Evolutionary conservation across 371 early-diverging fungal species (phyloP), one percentile per base, ranked within the genome.

Genomic region (Mortierella sp.): DNA sequence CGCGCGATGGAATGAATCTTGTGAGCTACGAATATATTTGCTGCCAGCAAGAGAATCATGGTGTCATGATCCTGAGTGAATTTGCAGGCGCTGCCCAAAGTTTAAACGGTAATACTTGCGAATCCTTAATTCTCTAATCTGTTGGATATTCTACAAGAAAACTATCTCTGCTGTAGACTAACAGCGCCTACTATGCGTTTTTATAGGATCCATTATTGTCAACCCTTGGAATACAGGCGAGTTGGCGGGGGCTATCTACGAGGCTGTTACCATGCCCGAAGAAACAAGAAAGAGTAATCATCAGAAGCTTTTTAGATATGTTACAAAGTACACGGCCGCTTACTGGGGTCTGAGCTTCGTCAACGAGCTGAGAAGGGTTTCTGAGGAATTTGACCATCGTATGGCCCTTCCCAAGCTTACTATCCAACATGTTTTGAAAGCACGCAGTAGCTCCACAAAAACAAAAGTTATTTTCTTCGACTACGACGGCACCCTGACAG

Each of bases 71-170:
- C 61, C 91, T 99, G 45, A 94, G 95, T 64, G 99, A 99, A 84
- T 99, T 99, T 93, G 98, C 99, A n/a, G 99, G 99, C 35, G 99
- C 99, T 23, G 96, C 99, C 17, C 98, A 98, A 75, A 97, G 98
- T 22, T 86, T 99, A 59, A 96, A 97, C 77, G 99, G 95, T 85
- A 84, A 76, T n/a, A 67, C 13, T 7, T 35, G 23, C 58, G 19
- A 17, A 26, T n/a, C n/a, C n/a, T n/a, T n/a, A n/a, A n/a, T n/a
- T n/a, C n/a, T n/a, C 26, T 7, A 55, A 4, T 28, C 28, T 23
- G 29, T 3, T 32, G 8, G 15, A 28, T 19, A 34, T 23, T 8
- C 40, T 32, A 28, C 23, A n/a, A 35, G 26, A 42, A 28, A 19
- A 22, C 35, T 23, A 28, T n/a, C n/a, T 17, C 22, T 3, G 22